Conservation (phyloP, 2,329 filamentous ascomycete species). For the Botryosphaeria agaves region DNA sequence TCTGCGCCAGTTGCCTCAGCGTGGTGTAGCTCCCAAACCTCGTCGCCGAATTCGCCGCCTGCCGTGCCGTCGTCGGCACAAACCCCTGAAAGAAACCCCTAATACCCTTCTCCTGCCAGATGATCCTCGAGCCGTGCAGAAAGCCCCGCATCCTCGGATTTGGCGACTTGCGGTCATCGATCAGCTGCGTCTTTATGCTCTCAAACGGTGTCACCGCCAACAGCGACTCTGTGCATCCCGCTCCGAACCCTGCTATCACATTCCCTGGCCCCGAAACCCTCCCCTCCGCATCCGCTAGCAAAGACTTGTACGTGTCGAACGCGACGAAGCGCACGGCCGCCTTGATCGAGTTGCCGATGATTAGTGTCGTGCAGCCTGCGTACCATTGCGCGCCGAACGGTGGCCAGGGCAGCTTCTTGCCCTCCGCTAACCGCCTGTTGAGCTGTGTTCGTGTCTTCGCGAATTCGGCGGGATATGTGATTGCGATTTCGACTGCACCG, state of each 20-base stretch:
- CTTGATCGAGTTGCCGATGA: constrained; percentile 93
- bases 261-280: constrained; percentile 82
- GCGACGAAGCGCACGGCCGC: constrained; percentile 91
- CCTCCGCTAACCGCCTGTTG: constrained; percentile 64
- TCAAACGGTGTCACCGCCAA: constrained; percentile 93
- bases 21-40: constrained; percentile 84
- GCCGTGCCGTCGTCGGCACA: constrained; percentile 81
- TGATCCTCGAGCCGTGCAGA: constrained; percentile 74
- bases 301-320: constrained; percentile 81
- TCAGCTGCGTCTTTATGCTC: constrained; percentile 96
- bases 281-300: constrained; percentile 69
- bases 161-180: constrained; percentile 79
- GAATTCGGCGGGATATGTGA: constrained; percentile 33
- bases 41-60: constrained; percentile 85
- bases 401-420: constrained; percentile 84
- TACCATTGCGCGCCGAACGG: constrained; percentile 93
- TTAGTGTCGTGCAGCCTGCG: constrained; percentile 89
- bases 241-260: constrained; percentile 84
- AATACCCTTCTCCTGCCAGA: constrained; percentile 72
- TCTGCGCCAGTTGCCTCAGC: constrained; percentile 77
- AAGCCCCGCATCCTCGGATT: constrained; percentile 85
- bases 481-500: constrained; percentile 74
- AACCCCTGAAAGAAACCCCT: constrained; percentile 95
- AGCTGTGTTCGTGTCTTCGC: constrained; percentile 91
- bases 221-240: constrained; percentile 83